A percentile compares a stretch with the other conserved stretches of the same genome.
These are phyloP conservation scores for Kwoniella dendrophila DNA, from an alignment of 768 basidiomycete species.

Conservation along the genomic window DNA sequence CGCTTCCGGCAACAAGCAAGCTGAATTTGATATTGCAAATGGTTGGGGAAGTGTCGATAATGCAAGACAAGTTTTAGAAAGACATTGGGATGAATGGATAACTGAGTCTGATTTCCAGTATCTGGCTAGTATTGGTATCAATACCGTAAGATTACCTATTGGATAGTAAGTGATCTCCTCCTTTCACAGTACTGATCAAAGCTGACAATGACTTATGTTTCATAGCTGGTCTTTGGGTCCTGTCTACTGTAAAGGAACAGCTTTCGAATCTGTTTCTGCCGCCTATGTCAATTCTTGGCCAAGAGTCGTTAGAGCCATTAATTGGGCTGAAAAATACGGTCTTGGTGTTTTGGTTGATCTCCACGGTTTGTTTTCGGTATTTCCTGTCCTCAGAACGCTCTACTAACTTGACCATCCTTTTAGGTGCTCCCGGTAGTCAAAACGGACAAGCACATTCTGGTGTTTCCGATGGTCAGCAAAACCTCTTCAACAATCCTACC, in stretches of 20 bases:
- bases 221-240: constrained; percentile 49
- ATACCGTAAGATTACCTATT: constrained; percentile 50
- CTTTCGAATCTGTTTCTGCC: constrained; percentile 43
- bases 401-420: neutral
- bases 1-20: constrained; percentile 61
- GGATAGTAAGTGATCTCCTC: constrained; percentile 38
- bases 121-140: constrained; percentile 49
- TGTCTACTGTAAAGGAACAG: constrained; percentile 41
- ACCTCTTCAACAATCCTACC: constrained; percentile 56
- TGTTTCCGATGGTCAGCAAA: constrained; percentile 45
- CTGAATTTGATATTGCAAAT: constrained; percentile 69
- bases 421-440: constrained; percentile 27
- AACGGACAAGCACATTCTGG: constrained; percentile 47
- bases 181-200: neutral
- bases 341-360: constrained; percentile 52
- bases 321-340: constrained; percentile 52
- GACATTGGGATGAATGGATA: constrained; percentile 54
- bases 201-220: neutral
- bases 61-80: constrained; percentile 40
- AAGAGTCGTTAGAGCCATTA: constrained; percentile 48
- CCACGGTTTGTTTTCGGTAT: constrained; percentile 27
- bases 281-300: constrained; percentile 51
- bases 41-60: constrained; percentile 60
- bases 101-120: constrained; percentile 49
- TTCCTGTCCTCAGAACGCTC: neutral